Conservation (phyloP, 345 rosid species). For the Jatropha curcas region DNA sequence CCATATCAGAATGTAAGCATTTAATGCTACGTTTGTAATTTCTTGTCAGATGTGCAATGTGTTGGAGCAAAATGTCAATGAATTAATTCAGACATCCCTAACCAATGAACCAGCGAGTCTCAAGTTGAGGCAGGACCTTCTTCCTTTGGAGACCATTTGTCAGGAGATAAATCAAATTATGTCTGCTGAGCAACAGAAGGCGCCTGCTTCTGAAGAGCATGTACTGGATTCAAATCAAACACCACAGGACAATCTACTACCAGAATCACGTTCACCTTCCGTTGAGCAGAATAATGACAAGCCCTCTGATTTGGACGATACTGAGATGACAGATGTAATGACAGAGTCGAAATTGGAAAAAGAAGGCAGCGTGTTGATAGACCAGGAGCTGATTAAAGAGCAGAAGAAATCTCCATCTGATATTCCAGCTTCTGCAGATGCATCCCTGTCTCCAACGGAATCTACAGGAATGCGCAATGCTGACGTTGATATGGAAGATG, state of each 20-base stretch:
- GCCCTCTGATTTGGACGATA: conserved; percentile 23
- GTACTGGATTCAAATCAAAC: conserved; percentile 9
- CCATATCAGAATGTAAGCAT: not conserved
- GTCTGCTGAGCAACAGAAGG: conserved; percentile 24
- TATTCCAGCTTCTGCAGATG: conserved; percentile 15
- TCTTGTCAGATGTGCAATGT: conserved; percentile 59
- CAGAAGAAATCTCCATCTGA: conserved; percentile 1
- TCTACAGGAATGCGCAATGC: not conserved
- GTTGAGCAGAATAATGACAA: conserved; percentile 8
- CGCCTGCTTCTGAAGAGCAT: conserved; percentile 23
- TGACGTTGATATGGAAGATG: not conserved
- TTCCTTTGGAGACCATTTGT: conserved; percentile 44
- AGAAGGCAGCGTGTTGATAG: not conserved
- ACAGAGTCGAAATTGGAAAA: conserved; percentile 11
- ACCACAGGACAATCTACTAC: conserved; percentile 9
- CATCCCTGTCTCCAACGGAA: conserved; percentile 9
- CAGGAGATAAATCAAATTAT: conserved; percentile 50
- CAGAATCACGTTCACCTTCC: conserved; percentile 16
- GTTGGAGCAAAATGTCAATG: conserved; percentile 51
- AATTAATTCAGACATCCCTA: conserved; percentile 38
- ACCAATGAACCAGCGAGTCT: conserved; percentile 35
- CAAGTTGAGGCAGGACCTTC: conserved; percentile 55
- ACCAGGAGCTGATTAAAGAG: conserved; percentile 3
- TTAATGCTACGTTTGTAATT: conserved; percentile 6
- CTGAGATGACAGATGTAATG: conserved; percentile 17